phyloP scores from a whole-genome alignment of 345 rosid genomes.

The Murraya paniculata region DNA sequence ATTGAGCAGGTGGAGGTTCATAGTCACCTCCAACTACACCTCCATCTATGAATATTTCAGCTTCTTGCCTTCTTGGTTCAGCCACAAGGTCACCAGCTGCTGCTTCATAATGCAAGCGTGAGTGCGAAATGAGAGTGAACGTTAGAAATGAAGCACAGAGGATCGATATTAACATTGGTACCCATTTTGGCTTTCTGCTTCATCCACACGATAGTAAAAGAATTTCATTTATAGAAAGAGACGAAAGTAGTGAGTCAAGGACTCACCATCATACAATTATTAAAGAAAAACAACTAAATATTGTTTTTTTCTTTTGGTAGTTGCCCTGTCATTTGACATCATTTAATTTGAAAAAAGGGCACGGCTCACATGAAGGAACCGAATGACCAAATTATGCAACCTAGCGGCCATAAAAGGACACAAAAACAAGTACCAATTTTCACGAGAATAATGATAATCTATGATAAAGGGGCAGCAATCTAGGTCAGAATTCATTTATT shows the following conservation, averaged over 20 bases:
- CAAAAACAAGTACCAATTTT: background rate
- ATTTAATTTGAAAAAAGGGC: no score
- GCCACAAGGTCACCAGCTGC: background rate
- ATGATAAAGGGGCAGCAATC: no score
- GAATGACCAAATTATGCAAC: background rate
- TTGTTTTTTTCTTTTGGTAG: background rate
- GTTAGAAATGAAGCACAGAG: background rate
- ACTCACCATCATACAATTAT: background rate
- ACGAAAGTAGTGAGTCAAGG: background rate
- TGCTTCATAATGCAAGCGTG: background rate
- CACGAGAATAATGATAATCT: no score
- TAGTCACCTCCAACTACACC: background rate
- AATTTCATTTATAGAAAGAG: background rate
- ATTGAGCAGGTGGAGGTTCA: conserved; percentile 9
- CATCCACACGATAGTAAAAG: background rate
- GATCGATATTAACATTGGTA: background rate
- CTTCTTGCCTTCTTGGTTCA: conserved; percentile 13
- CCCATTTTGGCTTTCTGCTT: conserved; percentile 10
- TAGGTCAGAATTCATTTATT: no score
- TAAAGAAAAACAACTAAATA: no score
- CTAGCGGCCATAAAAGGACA: background rate
- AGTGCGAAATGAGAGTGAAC: background rate
- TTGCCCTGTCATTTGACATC: conserved; percentile 1
- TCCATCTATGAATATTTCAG: conserved; percentile 25
- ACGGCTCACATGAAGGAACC: background rate